Evolutionary conservation across 805 yeast genomes (phyloP), one percentile per base, ranked within the genome.

Genomic region (Saturnispora mendoncae): DNA sequence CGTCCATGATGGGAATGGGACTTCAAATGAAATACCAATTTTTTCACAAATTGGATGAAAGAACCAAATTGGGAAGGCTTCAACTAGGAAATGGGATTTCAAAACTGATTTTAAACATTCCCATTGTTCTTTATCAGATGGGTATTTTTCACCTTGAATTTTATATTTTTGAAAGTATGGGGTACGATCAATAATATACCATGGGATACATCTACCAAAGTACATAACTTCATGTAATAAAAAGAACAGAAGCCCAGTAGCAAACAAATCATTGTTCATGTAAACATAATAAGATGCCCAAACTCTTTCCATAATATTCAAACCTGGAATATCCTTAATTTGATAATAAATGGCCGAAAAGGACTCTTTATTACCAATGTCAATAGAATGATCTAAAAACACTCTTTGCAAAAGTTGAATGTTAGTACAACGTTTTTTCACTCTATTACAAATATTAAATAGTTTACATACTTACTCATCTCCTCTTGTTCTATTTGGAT

Each of bases 1-100:
- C 41, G 64, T 62, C 57, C 67, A 53, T 12, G 74, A 57, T 38
- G 97, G 97, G 72, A 90, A 87, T 14, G 97, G 97, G 13, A 87
- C 94, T 23, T 72, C 67, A 54, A 77, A 75, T 10, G 78, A 64
- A 52, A 92, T 83, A 47, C 94, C 94, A 48, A 90, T 71, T 53
- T 71, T 69, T 55, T 79, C 76, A 66, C 96, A 85, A 57, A 90
- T 66, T 47, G 96, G 95, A 63, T 90, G 97, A 78, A 90, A 90
- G 39, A 87, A 80, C 95, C 96, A 90, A 51, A 90, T 92, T 43
- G 97, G 97, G 47, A 92, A 69, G 4, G 95, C 95, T 69, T 90
- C 98, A 39, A 90, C 94, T 48, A 90, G 64, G 62, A 87, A 79
- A 66, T 90, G 98, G 3, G 94, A 82, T 37, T 78, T 73, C 42